These are phyloP conservation scores for Capsella bursapastoris DNA, from an alignment of 345 rosid species.

Conservation along the genomic window DNA sequence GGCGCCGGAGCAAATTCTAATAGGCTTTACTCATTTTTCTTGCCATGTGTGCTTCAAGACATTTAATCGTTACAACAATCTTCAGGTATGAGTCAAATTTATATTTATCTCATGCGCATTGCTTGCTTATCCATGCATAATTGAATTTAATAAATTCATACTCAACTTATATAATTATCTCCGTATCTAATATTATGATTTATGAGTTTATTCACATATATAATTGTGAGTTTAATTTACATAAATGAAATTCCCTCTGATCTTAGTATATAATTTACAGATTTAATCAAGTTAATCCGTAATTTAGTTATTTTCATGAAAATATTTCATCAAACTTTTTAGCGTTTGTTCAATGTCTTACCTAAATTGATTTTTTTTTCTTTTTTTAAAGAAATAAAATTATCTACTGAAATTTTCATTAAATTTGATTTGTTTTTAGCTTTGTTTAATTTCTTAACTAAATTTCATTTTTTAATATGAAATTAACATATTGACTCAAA, in stretches of 20 bases:
- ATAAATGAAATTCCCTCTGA: neutral
- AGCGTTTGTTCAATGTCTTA: neutral
- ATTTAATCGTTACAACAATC: slow-evolving; percentile 96
- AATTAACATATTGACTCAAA: neutral
- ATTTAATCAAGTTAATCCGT: neutral
- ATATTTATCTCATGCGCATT: neutral
- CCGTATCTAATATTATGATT: neutral
- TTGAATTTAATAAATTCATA: neutral
- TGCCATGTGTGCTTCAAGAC: slow-evolving; percentile 89
- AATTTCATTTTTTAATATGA: too few relatives aligned
- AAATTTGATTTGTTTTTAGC: too few relatives aligned
- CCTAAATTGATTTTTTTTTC: neutral
- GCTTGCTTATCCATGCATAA: slow-evolving; percentile 27
- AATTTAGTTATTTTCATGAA: neutral
- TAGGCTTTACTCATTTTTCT: slow-evolving; percentile 78
- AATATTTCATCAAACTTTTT: neutral
- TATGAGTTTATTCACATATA: neutral
- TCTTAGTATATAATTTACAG: neutral
- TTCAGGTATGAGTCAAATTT: slow-evolving; percentile 59
- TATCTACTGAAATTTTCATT: too few relatives aligned
- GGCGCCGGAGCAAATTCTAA: slow-evolving; percentile 72
- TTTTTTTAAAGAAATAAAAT: too few relatives aligned
- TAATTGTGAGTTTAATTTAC: neutral
- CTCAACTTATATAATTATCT: neutral
- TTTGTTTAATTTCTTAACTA: too few relatives aligned